Percentiles rank a stretch among this genome's conserved stretches.
Conservation (phyloP, 345 rosid genomes). For the Acer negundo region DNA sequence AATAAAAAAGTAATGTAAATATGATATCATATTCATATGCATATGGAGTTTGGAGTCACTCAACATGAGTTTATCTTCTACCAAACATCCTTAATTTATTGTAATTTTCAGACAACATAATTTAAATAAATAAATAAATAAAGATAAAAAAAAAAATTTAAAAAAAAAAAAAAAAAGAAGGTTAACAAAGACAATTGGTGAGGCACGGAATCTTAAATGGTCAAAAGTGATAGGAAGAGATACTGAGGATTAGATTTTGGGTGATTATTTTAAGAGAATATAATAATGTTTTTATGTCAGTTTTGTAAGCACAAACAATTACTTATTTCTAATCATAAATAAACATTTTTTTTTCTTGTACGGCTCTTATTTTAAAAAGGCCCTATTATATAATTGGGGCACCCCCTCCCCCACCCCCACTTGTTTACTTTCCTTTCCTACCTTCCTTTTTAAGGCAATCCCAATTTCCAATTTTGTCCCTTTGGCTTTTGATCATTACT, state of each 20-base stretch:
- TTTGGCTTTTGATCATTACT: not conserved
- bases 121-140: too few species aligned
- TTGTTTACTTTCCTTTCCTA: too few species aligned
- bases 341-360: constrained; percentile 9
- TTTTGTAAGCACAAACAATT: constrained; percentile 14
- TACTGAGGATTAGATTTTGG: constrained; percentile 29
- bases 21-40: too few species aligned
- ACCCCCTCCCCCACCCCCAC: not conserved
- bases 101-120: not conserved
- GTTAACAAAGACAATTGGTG: constrained; percentile 7
- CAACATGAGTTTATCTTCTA: not conserved
- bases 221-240: constrained; percentile 35
- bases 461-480: not conserved
- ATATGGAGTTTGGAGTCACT: too few species aligned
- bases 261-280: constrained; percentile 20
- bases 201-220: constrained; percentile 42
- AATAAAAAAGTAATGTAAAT: too few species aligned
- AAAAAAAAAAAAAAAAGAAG: not conserved
- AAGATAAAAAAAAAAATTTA: not conserved
- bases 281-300: constrained; percentile 19
- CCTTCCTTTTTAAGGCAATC: constrained; percentile 4
- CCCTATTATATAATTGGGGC: not conserved
- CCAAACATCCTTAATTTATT: not conserved
- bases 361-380: constrained; percentile 8
- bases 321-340: constrained; percentile 10